Conservation (phyloP, 1,139 yeast genomes). For the Yamadazyma diddensiae region DNA sequence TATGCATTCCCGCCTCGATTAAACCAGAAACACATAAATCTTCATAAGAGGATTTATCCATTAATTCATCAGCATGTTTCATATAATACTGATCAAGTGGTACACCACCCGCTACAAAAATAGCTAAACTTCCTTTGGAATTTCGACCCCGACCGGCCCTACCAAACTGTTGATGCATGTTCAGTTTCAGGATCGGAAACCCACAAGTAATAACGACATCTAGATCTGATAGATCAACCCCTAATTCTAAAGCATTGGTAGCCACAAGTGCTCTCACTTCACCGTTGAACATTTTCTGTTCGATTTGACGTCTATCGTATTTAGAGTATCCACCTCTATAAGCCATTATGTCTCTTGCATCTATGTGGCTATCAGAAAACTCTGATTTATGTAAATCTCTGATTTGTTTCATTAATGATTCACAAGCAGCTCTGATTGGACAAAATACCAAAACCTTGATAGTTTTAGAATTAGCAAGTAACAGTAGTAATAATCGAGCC, state of each 20-base stretch:
- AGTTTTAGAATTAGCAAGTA: constrained; percentile 52
- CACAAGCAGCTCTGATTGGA: constrained; percentile 82
- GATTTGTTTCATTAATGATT: constrained; percentile 79
- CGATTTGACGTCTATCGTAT: constrained; percentile 80
- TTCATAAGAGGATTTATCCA: constrained; percentile 40
- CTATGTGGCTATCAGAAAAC: constrained; percentile 36
- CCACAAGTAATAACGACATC: constrained; percentile 93
- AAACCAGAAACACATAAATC: constrained; percentile 43
- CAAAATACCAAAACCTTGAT: constrained; percentile 84
- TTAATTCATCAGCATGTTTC: constrained; percentile 63
- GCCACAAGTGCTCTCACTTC: constrained; percentile 82
- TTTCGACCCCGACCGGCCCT: constrained; percentile 87
- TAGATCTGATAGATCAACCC: constrained; percentile 88
- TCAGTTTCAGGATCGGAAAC: constrained; percentile 82
- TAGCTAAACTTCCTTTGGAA: constrained; percentile 61
- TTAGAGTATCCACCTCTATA: constrained; percentile 95
- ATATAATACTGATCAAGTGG: constrained; percentile 88
- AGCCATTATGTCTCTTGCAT: constrained; percentile 72
- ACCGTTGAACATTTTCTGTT: constrained; percentile 86
- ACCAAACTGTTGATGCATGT: constrained; percentile 93
- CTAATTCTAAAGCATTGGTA: constrained; percentile 92
- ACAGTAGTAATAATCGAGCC: constrained; percentile 64
- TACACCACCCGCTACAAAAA: constrained; percentile 78
- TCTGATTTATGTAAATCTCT: constrained; percentile 40
- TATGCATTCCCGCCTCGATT: constrained; percentile 33